Conservation (phyloP, 2,329 filamentous ascomycete genomes). For the Whalleya microplaca region DNA sequence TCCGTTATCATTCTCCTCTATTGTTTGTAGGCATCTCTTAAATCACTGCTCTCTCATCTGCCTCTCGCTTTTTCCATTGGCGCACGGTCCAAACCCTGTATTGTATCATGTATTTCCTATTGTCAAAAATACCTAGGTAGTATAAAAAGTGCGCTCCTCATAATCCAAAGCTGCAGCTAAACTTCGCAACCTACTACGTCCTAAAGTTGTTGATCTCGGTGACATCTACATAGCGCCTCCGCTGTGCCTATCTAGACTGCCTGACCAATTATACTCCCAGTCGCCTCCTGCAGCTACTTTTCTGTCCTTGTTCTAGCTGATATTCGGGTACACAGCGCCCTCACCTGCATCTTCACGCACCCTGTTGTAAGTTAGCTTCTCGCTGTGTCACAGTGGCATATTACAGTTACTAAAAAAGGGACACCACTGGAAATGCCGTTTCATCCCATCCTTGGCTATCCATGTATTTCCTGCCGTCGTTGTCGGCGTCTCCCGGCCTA, state of each 20-base stretch:
- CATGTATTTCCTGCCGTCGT: not conserved
- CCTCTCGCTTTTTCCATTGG: too few species aligned
- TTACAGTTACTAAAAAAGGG: constrained; percentile 2
- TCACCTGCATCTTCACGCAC: constrained; percentile 2
- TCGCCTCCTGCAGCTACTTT: not conserved
- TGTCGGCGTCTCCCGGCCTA: constrained; percentile 17
- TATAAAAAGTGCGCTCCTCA: not conserved
- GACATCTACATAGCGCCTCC: not conserved
- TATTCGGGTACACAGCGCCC: constrained; percentile 14
- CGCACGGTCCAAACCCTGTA: too few species aligned
- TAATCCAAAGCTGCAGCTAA: constrained; percentile 6
- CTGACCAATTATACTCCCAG: constrained; percentile 13
- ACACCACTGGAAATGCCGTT: constrained; percentile 11
- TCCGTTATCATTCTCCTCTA: not conserved
- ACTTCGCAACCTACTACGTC: constrained; percentile 4
- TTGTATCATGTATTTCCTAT: too few species aligned
- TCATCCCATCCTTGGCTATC: not conserved
- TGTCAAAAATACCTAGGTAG: too few species aligned
- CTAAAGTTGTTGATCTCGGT: constrained; percentile 10
- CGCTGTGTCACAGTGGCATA: constrained; percentile 14
- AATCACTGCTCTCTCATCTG: too few species aligned
- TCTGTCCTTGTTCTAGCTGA: constrained; percentile 2
- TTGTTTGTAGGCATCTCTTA: not conserved
- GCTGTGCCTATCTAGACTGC: constrained; percentile 13
- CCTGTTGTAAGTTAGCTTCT: constrained; percentile 10